A percentile compares a stretch with the other conserved stretches of the same genome.
Evolutionary conservation across 257 asterid genomes (phyloP).

Genomic region (Fraxinus cuspidata): DNA sequence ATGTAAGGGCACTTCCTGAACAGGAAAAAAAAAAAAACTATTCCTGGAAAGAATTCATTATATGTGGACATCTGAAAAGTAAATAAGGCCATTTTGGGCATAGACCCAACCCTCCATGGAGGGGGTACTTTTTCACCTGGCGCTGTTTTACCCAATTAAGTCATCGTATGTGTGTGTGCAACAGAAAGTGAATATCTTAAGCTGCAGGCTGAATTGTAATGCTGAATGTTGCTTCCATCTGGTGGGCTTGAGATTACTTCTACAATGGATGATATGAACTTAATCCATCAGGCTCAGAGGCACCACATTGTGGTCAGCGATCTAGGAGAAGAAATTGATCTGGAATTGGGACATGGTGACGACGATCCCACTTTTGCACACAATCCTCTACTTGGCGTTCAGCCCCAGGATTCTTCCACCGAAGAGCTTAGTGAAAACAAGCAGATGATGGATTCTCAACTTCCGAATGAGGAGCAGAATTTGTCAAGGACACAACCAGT

Average conservation of each 20-base stretch:
- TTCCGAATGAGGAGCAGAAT: constrained; percentile 66
- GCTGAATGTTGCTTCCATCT: constrained; percentile 89
- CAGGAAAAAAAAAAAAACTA: neutral
- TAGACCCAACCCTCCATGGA: neutral
- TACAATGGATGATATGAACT: constrained; percentile 91
- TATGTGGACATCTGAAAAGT: neutral
- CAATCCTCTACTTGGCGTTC: constrained; percentile 63
- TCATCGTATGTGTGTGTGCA: constrained; percentile 25
- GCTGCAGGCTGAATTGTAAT: constrained; percentile 53
- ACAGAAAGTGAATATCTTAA: constrained; percentile 35
- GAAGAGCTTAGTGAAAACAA: constrained; percentile 75
- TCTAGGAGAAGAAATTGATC: constrained; percentile 90
- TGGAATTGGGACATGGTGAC: constrained; percentile 91
- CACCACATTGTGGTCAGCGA: constrained; percentile 90
- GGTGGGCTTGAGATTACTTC: constrained; percentile 82
- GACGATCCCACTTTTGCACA: constrained; percentile 79
- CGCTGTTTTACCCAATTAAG: constrained; percentile 21
- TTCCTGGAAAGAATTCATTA: neutral
- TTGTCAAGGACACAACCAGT: constrained; percentile 66
- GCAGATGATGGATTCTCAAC: constrained; percentile 69
- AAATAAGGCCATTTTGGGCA: neutral
- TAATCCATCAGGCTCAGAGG: constrained; percentile 92
- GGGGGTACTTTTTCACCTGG: constrained; percentile 9
- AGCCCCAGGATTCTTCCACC: constrained; percentile 74
- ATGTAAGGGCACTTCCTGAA: neutral